Base-by-base conservation (phyloP, 768 basidiomycete genomes). In the Clitopilus hobsonii region DNA sequence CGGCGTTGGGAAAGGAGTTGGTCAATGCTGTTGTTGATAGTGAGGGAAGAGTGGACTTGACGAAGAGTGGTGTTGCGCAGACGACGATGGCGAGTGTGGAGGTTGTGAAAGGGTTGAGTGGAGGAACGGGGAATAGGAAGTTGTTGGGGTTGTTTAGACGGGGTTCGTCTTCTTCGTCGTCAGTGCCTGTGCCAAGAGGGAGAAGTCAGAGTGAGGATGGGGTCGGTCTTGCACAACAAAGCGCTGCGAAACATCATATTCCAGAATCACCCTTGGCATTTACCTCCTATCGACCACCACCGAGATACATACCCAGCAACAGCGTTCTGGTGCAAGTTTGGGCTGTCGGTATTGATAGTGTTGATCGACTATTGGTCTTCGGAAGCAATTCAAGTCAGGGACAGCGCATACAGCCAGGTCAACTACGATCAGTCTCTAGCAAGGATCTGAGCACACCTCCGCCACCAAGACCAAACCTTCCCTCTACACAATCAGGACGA, bases 21-120 rank as follows among this genome's bases (percentile, higher is more conserved):
- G 62, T 67, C 32, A 56, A 48, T 14, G 54, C 58, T 7, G 56
- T 54, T 5, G 53, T 69, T 0, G 69, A 72, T 13, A 63, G 66
- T 2, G 73, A 79, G 50, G 79, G 84, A 2, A 80, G 76, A 49
- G 70, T 94, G 14, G 91, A 96, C 68, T 72, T 93, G 38, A 85
- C 89, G 1, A 77, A 79, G 10, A 80, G 85, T 16, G 91, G 93
- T 3, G 72, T 91, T 10, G 93, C 92, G 6, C 89, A 91, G 65
- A 86, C 85, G 5, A 92, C 89, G 4, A 95, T 97, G 93, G 88
- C 89, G 14, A 91, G 84, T 51, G 84, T 96, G 38, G 89, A 91
- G 63, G 81, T 91, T 27, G 82, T 89, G 16, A 75, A 77, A 30
- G 89, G 89, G 5, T 65, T 83, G 2, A 74, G 72, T 3, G 60